Conservation (phyloP, 2,329 filamentous ascomycete species). For the Lachnellula suecica region DNA sequence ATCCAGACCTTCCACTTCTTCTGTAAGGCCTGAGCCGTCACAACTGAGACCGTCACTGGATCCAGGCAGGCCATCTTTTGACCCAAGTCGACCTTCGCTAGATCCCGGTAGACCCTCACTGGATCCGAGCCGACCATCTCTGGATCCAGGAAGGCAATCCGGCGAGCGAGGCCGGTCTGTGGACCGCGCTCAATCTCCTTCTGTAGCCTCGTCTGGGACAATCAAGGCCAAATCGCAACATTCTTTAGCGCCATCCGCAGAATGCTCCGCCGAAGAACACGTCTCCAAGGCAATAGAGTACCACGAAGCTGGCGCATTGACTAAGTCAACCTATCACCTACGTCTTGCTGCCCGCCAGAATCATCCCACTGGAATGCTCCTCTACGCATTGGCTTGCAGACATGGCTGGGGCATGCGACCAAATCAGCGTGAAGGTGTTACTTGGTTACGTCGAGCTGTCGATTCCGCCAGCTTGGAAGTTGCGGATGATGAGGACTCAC, state of each 20-base stretch:
- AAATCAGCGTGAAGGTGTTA: conserved; percentile 85
- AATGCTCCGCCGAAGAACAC: conserved; percentile 83
- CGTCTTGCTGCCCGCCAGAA: conserved; percentile 83
- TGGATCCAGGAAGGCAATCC: conserved; percentile 46
- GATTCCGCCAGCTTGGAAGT: conserved; percentile 81
- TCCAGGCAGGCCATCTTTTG: conserved; percentile 47
- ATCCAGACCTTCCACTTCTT: conserved; percentile 58
- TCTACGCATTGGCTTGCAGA: conserved; percentile 91
- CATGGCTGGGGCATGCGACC: conserved; percentile 98
- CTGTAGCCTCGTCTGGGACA: conserved; percentile 28
- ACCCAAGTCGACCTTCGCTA: conserved; percentile 45
- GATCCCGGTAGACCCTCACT: conserved; percentile 43
- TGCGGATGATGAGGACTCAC: conserved; percentile 72
- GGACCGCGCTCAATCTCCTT: conserved; percentile 24
- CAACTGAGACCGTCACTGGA: conserved; percentile 47
- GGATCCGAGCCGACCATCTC: conserved; percentile 50
- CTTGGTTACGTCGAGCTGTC: conserved; percentile 89
- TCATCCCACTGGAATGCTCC: conserved; percentile 89
- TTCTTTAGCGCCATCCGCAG: conserved; percentile 55
- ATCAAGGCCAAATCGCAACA: conserved; percentile 45
- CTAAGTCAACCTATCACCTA: conserved; percentile 95
- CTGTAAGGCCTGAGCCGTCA: conserved; percentile 22
- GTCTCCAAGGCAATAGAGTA: conserved; percentile 85
- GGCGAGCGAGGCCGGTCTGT: conserved; percentile 51
- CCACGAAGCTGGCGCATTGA: conserved; percentile 82